Evolutionary conservation across 2,329 filamentous ascomycete genomes (phyloP), one percentile per base, ranked within the genome.

Genomic region (Hypomyces rosellus): DNA sequence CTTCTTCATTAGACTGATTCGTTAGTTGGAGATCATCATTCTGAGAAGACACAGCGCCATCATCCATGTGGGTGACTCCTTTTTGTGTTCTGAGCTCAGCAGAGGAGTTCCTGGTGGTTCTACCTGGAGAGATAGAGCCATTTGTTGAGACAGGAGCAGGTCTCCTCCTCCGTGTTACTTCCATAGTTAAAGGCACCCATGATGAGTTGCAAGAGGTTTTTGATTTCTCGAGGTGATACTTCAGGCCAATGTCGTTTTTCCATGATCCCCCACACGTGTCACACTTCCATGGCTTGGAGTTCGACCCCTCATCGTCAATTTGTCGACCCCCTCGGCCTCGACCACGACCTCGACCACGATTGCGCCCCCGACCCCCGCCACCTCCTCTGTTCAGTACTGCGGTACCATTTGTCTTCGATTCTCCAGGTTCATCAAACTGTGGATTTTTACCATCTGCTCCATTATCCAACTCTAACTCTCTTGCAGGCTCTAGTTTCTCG

Each of bases 201-300:
- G 59, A 67, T 16, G 78, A 73, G 55, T 83, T 83, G 58, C 80
- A 83, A 13, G 69, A 18, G 3, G 75, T 75, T 52, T 69, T 69
- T 1, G 79, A 77, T 57, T 81, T 82, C 34, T 74, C 74, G 13
- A 76, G 63, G 54, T 83, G 80, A 58, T 83, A 83, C 46, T 80
- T 78, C 14, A 82, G 65, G 0, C 80, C 80, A 42, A 78, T 67
- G 34, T 76, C 69, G 46, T 82, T 82, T 61, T 81, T 81, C 78
- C 78, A 83, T 11, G 63, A 65, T 3, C 71, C 73, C 9, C 73
- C 73, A 52, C 80, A 83, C 40, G 72, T 76, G 9, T 77, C 71
- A 54, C 80, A 83, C 16, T 63, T 67, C 57, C 67, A 80, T 2
- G 65, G 56, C 25, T 66, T 65, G 14, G 55, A 50, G 34, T 42